Evolutionary conservation across 2,329 filamentous ascomycete species (phyloP), one percentile per base, ranked within the genome.

Genomic region (Diaporthe sp.): DNA sequence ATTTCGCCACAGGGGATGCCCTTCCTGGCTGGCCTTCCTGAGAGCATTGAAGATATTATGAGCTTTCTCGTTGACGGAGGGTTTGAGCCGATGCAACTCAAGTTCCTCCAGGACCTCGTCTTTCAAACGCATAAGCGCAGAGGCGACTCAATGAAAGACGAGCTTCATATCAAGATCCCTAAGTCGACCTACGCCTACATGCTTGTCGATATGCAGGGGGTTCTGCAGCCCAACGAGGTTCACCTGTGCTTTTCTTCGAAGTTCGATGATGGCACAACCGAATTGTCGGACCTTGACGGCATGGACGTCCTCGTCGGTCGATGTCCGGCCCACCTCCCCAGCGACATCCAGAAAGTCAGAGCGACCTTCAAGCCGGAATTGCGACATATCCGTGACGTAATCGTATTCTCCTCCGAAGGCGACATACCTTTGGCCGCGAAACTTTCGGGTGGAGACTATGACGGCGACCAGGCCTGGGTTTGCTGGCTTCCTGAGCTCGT

Each of bases 401-500:
- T 97, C 22, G 89, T 98, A 0, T 98, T 98, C 78, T 88, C 94
- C 0, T 87, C 86, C 0, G 89, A 89, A 75, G 94, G 94, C 0
- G 81, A 88, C 31, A 85, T 84, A 1, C 90, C 94, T 0, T 86
- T 95, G 0, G 94, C 94, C 0, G 89, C 91, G 15, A 92, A 92
- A 79, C 86, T 96, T 0, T 94, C 94, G 1, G 94, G 94, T 0
- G 94, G 94, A 0, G 94, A 97, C 79, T 96, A 95, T 77, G 94
- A 96, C 78, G 94, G 94, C 0, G 94, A 97, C 77, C 89, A 86
- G 22, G 91, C 94, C 9, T 96, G 94, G 94, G 84, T 95, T 0
- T 95, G 92, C 79, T 96, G 93, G 93, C 93, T 96, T 49, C 85
- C 86, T 0, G 83, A 85, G 0, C 88, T 97, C 4, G 93, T 94